These are phyloP conservation scores for Claviceps sp. DNA, from an alignment of 2,329 filamentous ascomycete species.

Conservation along the genomic window DNA sequence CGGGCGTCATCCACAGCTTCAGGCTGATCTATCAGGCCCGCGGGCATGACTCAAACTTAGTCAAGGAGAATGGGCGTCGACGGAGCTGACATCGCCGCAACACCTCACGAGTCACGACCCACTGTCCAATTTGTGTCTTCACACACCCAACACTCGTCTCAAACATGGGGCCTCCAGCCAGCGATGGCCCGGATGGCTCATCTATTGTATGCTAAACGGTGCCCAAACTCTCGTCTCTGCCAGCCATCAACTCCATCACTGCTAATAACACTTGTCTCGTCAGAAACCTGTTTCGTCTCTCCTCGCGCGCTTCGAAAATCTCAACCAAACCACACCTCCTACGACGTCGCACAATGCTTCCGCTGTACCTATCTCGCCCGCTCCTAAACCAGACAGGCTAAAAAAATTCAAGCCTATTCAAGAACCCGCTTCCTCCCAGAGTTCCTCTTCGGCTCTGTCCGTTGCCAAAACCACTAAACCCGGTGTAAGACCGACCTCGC, in stretches of 20 bases:
- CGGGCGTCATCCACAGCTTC: neutral
- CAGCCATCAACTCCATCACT: neutral
- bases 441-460: neutral
- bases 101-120: neutral
- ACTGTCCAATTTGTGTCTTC: neutral
- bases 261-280: neutral
- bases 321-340: conserved; percentile 23
- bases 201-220: conserved; percentile 48
- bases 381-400: conserved; percentile 29
- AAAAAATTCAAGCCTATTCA: conserved; percentile 27
- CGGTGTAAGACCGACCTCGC: conserved; percentile 16
- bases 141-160: conserved; percentile 13
- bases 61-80: conserved; percentile 7
- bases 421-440: conserved; percentile 14
- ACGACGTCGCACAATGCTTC: conserved; percentile 12
- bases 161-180: conserved; percentile 18
- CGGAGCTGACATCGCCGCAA: conserved; percentile 3
- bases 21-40: neutral
- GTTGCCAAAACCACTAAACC: conserved; percentile 4
- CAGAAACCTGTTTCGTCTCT: conserved; percentile 74
- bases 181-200: conserved; percentile 57
- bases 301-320: conserved; percentile 68
- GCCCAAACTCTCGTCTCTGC: neutral
- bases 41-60: conserved; percentile 5
- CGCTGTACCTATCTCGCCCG: conserved; percentile 23